A percentile compares a stretch with the other conserved stretches of the same genome.
These are phyloP conservation scores for Saccharomyces kudriavzevii DNA, from an alignment of 805 yeast genomes.

Conservation along the genomic window DNA sequence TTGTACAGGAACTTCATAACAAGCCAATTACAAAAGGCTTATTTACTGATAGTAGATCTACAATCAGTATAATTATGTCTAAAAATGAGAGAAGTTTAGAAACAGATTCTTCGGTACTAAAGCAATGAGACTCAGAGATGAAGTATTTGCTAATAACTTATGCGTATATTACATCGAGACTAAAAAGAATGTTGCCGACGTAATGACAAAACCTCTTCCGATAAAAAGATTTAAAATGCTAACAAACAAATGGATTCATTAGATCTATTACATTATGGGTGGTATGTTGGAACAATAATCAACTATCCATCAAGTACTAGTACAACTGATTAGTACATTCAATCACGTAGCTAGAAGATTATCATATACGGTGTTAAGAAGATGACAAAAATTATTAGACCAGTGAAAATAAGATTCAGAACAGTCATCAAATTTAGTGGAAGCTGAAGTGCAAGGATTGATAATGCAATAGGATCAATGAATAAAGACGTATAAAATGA, in stretches of 20 bases:
- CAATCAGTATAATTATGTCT: neutral
- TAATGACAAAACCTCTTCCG: slow-evolving; percentile 2
- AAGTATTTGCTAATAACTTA: neutral
- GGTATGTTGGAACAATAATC: neutral
- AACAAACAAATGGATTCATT: neutral
- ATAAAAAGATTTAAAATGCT: neutral
- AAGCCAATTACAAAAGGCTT: neutral
- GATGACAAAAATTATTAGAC: neutral
- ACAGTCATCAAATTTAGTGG: neutral
- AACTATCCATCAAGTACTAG: too few relatives aligned
- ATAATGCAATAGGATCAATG: neutral
- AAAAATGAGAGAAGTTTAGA: slow-evolving; percentile 1
- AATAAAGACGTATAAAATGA: neutral
- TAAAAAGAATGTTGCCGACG: slow-evolving; percentile 1
- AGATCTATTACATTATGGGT: neutral
- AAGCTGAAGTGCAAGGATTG: neutral
- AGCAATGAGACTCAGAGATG: slow-evolving; percentile 4
- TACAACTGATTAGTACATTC: neutral
- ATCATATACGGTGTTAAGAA: neutral
- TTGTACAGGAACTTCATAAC: neutral
- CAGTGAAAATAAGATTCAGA: too few relatives aligned
- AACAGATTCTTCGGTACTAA: slow-evolving; percentile 6
- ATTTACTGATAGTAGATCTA: slow-evolving; percentile 2
- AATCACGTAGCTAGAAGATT: too few relatives aligned
- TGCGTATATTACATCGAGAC: slow-evolving; percentile 2